phyloP scores from a whole-genome alignment of 805 yeast genomes.

The Zygoascus ofunaensis region DNA sequence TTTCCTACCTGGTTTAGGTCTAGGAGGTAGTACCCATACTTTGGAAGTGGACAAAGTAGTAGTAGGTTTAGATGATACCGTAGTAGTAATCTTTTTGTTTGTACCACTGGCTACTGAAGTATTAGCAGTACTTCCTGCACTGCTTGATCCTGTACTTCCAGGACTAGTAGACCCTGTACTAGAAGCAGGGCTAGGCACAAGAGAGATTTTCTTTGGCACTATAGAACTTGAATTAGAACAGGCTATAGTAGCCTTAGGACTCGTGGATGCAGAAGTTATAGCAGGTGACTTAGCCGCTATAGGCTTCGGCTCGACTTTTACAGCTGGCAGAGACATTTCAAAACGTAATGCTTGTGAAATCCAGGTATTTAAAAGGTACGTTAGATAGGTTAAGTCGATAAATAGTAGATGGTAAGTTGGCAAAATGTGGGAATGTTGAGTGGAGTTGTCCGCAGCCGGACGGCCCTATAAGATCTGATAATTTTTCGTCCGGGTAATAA shows the following conservation, averaged over 20 bases:
- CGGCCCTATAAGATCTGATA: not conserved
- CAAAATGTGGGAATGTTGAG: not conserved
- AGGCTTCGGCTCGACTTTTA: not conserved
- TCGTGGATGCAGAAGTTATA: not conserved
- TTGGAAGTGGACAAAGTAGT: constrained; percentile 43
- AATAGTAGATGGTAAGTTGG: not conserved
- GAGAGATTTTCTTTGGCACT: not conserved
- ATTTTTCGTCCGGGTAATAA: not conserved
- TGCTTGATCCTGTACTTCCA: not conserved
- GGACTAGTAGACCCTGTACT: not conserved
- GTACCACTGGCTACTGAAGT: not conserved
- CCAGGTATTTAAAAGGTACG: too few species aligned
- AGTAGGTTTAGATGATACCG: not conserved
- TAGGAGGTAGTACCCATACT: constrained; percentile 77
- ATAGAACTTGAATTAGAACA: not conserved
- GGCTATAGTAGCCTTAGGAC: not conserved
- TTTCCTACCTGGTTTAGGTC: constrained; percentile 58
- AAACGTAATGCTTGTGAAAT: too few species aligned
- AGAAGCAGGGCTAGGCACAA: not conserved
- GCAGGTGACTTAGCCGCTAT: not conserved
- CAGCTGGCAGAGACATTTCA: not conserved
- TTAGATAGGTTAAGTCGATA: too few species aligned
- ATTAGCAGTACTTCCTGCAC: not conserved
- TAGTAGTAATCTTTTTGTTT: not conserved
- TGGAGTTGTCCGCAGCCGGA: too few species aligned